Evolutionary conservation across 225 moss, liverwort and hornwort species (phyloP), one percentile per base, ranked within the genome.

Genomic region (Anthoceros angustus): DNA sequence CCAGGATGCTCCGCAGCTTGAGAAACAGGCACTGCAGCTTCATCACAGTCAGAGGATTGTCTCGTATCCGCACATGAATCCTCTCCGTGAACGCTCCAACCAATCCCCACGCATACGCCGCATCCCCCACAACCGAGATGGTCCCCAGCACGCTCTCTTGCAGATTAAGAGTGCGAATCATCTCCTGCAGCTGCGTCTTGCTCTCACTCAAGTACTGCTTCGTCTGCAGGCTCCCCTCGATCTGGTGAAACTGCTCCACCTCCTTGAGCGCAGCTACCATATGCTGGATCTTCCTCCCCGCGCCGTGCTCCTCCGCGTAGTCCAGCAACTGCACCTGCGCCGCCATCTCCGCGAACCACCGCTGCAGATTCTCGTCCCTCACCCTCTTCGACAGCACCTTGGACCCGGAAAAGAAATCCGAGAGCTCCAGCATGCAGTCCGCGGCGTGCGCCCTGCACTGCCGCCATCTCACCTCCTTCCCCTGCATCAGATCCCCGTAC

Each of bases 211-310:
- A 72, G 69, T 89, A 87, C 26, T 99, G 98, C 77, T 92, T 92
- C 43, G 84, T 86, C 71, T 99, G 98, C 65, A 92, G 84, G 71
- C 98, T 99, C 64, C 84, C 84, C 75, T 99, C 92, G 63, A 99
- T 92, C 82, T 99, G 98, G 77, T 99, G 98, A 70, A 92, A 99
- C 68, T 92, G 98, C 76, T 99, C 98, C 40, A 99, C 98, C 80
- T 99, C 92, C 76, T 87, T 82, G 67, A 99, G 68, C 5, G 98
- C 98, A 66, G 89, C 67, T 67, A 92, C 84, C 77, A 92, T 86
- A 72, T 89, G 89, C 63, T 99, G 92, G 69, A 99, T 86, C 75
- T 87, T 99, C 45, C 89, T 85, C 65, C 86, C 89, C 38, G 86
- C 84, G 42, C 83, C 83, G 5, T 84, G 75, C 63, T 89, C 81